A percentile compares a stretch with the other conserved stretches of the same genome.
Evolutionary conservation across 1,284 basidiomycete genomes (phyloP).

Genomic region (Cystobasidium pallidum): DNA sequence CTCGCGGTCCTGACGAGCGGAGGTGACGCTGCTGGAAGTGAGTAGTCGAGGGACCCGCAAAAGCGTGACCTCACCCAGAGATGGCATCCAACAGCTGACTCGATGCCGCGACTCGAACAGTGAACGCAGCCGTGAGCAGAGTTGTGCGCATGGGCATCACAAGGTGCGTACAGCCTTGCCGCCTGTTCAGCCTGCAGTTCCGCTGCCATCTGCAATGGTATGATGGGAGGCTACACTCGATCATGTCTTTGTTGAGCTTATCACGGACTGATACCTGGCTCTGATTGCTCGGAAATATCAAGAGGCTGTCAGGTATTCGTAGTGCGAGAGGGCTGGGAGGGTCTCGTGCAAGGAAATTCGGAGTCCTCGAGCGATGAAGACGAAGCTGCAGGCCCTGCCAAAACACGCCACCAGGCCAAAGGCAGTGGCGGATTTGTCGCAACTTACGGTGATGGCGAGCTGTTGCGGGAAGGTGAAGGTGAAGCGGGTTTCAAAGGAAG

Average conservation of each 20-base stretch:
- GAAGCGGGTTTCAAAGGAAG: conserved; percentile 79
- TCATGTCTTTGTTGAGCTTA: conserved; percentile 24
- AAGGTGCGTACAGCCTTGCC: conserved; percentile 64
- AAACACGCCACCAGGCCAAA: conserved; percentile 22
- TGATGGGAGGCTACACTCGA: not conserved
- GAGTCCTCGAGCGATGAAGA: conserved; percentile 15
- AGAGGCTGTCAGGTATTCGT: conserved; percentile 92
- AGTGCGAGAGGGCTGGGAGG: conserved; percentile 96
- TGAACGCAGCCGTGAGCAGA: conserved; percentile 92
- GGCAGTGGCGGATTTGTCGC: conserved; percentile 49
- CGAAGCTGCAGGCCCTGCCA: conserved; percentile 2
- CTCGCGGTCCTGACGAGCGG: conserved; percentile 93
- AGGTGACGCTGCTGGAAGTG: conserved; percentile 82
- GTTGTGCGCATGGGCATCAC: conserved; percentile 87
- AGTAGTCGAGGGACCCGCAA: conserved; percentile 1
- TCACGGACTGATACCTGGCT: not conserved
- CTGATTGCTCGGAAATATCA: conserved; percentile 22
- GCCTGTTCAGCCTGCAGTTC: too few relatives aligned
- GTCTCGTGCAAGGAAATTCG: conserved; percentile 68
- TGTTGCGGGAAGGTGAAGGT: conserved; percentile 87
- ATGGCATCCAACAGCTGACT: conserved; percentile 7
- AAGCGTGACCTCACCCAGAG: conserved; percentile 15
- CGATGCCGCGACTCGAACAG: conserved; percentile 58
- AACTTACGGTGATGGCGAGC: conserved; percentile 86
- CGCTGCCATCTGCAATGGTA: not conserved